phyloP scores from a whole-genome alignment of 495 filamentous ascomycete species.

The Aspergillus haitiensis region DNA sequence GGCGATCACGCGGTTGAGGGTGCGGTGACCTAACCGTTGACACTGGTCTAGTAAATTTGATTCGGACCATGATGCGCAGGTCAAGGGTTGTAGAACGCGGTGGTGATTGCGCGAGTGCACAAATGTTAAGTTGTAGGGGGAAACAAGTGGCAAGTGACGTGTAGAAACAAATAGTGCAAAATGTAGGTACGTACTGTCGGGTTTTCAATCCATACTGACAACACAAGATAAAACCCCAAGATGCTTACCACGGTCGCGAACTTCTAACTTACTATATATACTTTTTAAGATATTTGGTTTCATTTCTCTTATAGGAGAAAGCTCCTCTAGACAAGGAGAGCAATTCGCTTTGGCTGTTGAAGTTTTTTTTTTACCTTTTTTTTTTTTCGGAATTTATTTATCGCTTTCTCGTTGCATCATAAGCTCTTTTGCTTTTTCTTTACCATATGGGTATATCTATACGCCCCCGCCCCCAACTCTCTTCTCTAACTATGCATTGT shows the following conservation, averaged over 20 bases:
- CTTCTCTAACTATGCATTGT: no score
- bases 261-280: no score
- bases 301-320: no score
- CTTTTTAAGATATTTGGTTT: no score
- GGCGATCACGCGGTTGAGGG: slow-evolving; percentile 4
- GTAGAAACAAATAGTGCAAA: slow-evolving; percentile 4
- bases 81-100: background rate
- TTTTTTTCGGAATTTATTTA: no score
- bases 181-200: slow-evolving; percentile 1
- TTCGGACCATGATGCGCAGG: slow-evolving; percentile 24
- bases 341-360: no score
- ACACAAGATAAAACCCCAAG: slow-evolving; percentile 14
- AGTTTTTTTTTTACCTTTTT: no score
- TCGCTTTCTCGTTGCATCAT: no score
- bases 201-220: slow-evolving; percentile 12
- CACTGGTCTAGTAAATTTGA: slow-evolving; percentile 28
- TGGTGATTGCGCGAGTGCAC: slow-evolving; percentile 1
- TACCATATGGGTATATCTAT: no score
- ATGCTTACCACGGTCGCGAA: slow-evolving; percentile 13
- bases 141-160: slow-evolving; percentile 4
- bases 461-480: no score
- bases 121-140: background rate
- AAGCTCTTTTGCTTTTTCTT: no score
- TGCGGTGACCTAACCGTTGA: slow-evolving; percentile 25
- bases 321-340: no score